Percentiles rank a stretch among this genome's conserved stretches.
Evolutionary conservation across 768 basidiomycete genomes (phyloP).

Genomic region (Strobilomyces dryophilus): DNA sequence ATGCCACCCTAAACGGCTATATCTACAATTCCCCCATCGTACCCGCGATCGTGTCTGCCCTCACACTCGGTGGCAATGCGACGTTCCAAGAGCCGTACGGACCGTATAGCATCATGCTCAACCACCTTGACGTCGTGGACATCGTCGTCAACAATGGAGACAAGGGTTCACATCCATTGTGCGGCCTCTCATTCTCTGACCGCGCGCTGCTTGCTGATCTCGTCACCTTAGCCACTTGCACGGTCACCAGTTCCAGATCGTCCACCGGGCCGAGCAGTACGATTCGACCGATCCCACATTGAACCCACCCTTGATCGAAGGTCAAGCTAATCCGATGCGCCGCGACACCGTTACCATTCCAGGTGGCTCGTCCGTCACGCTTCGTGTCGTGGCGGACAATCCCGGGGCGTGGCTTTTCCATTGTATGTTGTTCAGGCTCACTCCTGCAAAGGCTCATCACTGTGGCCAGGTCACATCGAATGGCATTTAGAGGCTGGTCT

Average conservation of each 20-base stretch:
- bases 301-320: constrained; percentile 78
- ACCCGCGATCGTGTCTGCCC: constrained; percentile 70
- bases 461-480: constrained; percentile 64
- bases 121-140: constrained; percentile 74
- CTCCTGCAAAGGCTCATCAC: background rate
- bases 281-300: constrained; percentile 67
- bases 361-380: constrained; percentile 57
- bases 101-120: constrained; percentile 66
- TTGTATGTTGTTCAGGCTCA: constrained; percentile 43
- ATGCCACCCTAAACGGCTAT: constrained; percentile 68
- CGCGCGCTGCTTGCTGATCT: background rate
- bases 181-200: constrained; percentile 22
- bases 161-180: constrained; percentile 83
- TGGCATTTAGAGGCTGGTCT: constrained; percentile 87
- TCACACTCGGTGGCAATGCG: constrained; percentile 75
- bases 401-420: constrained; percentile 89
- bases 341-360: constrained; percentile 86
- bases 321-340: constrained; percentile 84
- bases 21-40: constrained; percentile 68
- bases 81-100: constrained; percentile 73
- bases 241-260: constrained; percentile 83
- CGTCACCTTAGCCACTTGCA: constrained; percentile 71
- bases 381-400: constrained; percentile 86
- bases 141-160: constrained; percentile 72
- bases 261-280: constrained; percentile 67